Conservation (phyloP, 2,329 filamentous ascomycete genomes). For the Colletotrichum navitas region DNA sequence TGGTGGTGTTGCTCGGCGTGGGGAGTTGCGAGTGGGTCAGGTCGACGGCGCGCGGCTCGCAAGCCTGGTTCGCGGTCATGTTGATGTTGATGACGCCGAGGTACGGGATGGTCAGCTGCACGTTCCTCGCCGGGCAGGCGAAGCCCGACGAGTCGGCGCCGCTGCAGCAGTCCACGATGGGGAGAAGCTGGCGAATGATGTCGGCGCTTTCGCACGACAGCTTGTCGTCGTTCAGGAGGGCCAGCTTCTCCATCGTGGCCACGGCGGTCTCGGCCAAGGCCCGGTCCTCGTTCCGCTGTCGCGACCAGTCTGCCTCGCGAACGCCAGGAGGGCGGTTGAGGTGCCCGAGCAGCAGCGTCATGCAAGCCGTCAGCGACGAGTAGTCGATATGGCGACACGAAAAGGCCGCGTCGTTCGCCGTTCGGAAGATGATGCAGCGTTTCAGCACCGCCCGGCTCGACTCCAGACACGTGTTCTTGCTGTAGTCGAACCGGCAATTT, state of each 20-base stretch:
- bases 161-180: conserved; percentile 52
- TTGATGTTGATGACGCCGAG: conserved; percentile 61
- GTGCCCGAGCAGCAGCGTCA: conserved; percentile 65
- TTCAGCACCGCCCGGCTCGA: conserved; percentile 64
- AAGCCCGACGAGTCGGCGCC: conserved; percentile 11
- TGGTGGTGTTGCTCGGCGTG: conserved; percentile 34
- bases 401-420: conserved; percentile 52
- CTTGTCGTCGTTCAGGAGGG: conserved; percentile 54
- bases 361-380: conserved; percentile 63
- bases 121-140: conserved; percentile 37
- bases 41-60: conserved; percentile 11
- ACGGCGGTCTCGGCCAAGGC: conserved; percentile 50
- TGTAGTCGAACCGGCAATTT: conserved; percentile 59
- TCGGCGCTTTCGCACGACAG: conserved; percentile 57
- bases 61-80: conserved; percentile 10
- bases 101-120: conserved; percentile 60
- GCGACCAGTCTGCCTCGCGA: conserved; percentile 44
- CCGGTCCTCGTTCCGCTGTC: conserved; percentile 52
- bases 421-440: conserved; percentile 62
- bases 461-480: conserved; percentile 61
- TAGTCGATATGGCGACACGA: conserved; percentile 66
- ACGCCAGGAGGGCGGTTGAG: conserved; percentile 49
- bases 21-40: conserved; percentile 33
- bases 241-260: conserved; percentile 55
- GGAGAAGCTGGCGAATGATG: conserved; percentile 58